Evolutionary conservation across 2,329 filamentous ascomycete genomes (phyloP).

Genomic region (Fusarium subglutinans): DNA sequence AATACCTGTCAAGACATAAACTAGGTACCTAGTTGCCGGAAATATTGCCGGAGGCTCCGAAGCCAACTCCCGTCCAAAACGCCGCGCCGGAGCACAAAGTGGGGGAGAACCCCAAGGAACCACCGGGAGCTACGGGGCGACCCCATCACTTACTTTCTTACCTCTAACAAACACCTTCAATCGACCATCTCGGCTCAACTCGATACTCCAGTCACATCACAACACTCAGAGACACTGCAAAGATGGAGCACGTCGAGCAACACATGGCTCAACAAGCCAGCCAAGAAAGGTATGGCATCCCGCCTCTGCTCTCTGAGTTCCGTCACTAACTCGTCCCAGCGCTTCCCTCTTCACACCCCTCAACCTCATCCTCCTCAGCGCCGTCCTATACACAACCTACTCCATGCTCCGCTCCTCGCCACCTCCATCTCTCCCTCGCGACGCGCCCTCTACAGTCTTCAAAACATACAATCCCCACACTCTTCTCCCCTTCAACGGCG

Average conservation of each 20-base stretch:
- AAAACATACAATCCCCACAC: conserved; percentile 78
- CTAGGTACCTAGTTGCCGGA: not conserved
- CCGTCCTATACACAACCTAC: conserved; percentile 69
- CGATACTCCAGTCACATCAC: not conserved
- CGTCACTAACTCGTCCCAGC: conserved; percentile 38
- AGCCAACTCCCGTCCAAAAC: conserved; percentile 25
- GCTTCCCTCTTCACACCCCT: conserved; percentile 66
- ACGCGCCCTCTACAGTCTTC: conserved; percentile 69
- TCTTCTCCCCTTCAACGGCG: conserved; percentile 87
- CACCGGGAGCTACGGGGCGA: conserved; percentile 21
- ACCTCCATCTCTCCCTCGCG: conserved; percentile 58
- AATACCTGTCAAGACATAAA: not conserved
- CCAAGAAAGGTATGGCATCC: conserved; percentile 51
- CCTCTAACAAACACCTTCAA: not conserved
- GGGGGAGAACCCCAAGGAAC: conserved; percentile 30
- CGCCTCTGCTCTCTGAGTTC: not conserved
- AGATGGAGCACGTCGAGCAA: conserved; percentile 68
- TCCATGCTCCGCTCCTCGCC: conserved; percentile 60
- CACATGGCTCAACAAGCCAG: conserved; percentile 63
- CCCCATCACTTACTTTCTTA: conserved; percentile 2
- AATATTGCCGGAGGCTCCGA: not conserved
- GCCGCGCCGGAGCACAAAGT: conserved; percentile 19
- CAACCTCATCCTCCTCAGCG: conserved; percentile 67
- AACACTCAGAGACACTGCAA: not conserved
- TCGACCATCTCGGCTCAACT: not conserved